Conservation (phyloP, 805 yeast genomes). For the Candida saitoana region DNA sequence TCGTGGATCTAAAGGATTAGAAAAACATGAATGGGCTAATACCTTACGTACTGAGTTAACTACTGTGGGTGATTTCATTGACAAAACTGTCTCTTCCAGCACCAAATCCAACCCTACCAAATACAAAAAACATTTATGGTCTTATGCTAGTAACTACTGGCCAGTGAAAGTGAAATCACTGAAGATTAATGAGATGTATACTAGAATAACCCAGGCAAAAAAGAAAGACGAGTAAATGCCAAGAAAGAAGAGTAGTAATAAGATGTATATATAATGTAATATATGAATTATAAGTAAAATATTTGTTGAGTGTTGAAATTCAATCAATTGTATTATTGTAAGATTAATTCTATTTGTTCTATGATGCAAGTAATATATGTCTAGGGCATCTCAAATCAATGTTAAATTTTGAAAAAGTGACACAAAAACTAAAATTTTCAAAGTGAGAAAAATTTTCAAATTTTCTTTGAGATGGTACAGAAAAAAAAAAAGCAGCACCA, state of each 20-base stretch:
- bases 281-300: neutral
- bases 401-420: neutral
- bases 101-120: constrained; percentile 30
- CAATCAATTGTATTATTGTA: no score
- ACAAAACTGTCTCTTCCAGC: constrained; percentile 9
- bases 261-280: neutral
- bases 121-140: constrained; percentile 69
- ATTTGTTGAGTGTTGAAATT: neutral
- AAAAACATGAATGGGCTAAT: constrained; percentile 73
- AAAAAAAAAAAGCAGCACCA: neutral
- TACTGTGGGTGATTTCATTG: constrained; percentile 70
- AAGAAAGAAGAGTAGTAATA: neutral
- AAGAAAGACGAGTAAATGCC: neutral
- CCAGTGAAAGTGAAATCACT: constrained; percentile 76
- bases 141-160: constrained; percentile 81
- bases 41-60: constrained; percentile 63
- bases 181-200: constrained; percentile 74
- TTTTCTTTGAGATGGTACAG: no score
- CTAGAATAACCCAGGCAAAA: constrained; percentile 34
- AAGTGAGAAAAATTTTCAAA: neutral
- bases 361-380: neutral
- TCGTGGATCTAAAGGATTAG: constrained; percentile 69
- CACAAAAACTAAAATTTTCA: neutral
- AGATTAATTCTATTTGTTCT: neutral
- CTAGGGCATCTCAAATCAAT: constrained; percentile 1